Base-by-base conservation (phyloP, 1,139 yeast species). In the Debaryomyces sp. region DNA sequence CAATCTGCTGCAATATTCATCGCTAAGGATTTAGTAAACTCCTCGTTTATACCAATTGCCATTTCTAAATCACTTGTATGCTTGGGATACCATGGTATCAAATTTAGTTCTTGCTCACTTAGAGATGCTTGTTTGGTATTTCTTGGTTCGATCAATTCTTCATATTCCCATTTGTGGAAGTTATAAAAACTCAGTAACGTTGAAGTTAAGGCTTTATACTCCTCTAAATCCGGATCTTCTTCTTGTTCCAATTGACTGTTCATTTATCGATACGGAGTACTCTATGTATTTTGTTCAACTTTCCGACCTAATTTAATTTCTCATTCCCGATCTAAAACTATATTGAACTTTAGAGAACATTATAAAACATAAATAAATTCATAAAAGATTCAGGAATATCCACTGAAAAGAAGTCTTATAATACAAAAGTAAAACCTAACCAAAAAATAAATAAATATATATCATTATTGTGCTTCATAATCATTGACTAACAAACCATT, bases 31-130 rank as follows among this genome's bases (percentile, higher is more conserved):
- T 71, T 68, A 13, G 78, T 68, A 57, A 85, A 85, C 8, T 61
- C 58, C 18, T 73, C 75, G 60, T 87, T 87, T 41, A 71, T 65
- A 1, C 67, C 67, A 24, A 87, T 75, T 40, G 85, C 75, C 37
- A 69, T 66, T 43, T 68, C 70, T 21, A 87, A 54, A 13, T 73
- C 62, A 2, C 68, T 64, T 1, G 84, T 58, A 55, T 85, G 81
- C 6, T 62, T 52, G 0, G 67, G 67, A 57, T 77, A 82, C 85
- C 87, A 83, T 0, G 84, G 78, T 1, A 85, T 43, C 6, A 81
- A 60, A 6, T 48, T 48, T 51, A 72, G 63, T 41, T 85, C 87
- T 7, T 67, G 66, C 0, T 51, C 47, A 0, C 76, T 54, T 22
- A 85, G 61, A 1, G 70, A 57, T 13, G 55, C 57, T 45, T 55